Evolutionary conservation across 305 asterid genomes (phyloP).

Genomic region (Solanum hybrid): DNA sequence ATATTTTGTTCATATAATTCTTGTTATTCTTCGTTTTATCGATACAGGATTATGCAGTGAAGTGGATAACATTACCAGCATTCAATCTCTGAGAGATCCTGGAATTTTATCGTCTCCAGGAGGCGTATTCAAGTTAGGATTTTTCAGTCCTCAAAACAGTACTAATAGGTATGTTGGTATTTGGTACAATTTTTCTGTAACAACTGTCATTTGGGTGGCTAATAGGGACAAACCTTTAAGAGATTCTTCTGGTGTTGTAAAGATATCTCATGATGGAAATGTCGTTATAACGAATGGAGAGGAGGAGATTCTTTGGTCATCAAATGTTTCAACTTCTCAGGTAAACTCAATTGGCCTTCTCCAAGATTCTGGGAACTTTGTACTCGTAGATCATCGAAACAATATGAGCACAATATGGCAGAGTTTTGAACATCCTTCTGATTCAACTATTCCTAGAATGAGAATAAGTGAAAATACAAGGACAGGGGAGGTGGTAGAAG

Average conservation of each 20-base stretch:
- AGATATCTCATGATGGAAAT: neutral
- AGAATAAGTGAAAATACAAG: neutral
- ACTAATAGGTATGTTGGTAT: conserved; percentile 9
- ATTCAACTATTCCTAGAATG: neutral
- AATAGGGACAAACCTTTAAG: conserved; percentile 17
- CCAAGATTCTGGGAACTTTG: conserved; percentile 37
- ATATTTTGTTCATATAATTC: neutral
- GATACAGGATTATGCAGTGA: neutral
- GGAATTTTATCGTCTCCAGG: conserved; percentile 8
- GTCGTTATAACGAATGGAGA: neutral
- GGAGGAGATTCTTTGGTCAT: conserved; percentile 2
- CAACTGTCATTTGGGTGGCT: conserved; percentile 14
- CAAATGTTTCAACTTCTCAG: conserved; percentile 8
- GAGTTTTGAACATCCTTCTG: conserved; percentile 18
- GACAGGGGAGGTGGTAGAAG: neutral
- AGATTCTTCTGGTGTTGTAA: conserved; percentile 8
- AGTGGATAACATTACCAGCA: conserved; percentile 4
- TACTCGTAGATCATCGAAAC: conserved; percentile 14
- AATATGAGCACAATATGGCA: conserved; percentile 25
- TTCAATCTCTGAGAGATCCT: conserved; percentile 5
- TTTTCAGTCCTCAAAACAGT: conserved; percentile 11
- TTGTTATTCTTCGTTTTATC: neutral
- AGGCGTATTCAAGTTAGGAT: conserved; percentile 18
- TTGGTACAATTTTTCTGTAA: conserved; percentile 5
- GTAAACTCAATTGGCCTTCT: neutral